Percentiles rank a stretch among this genome's conserved stretches.
Conservation (phyloP, 2,329 filamentous ascomycete species). For the Chaetomiaceae sp. region DNA sequence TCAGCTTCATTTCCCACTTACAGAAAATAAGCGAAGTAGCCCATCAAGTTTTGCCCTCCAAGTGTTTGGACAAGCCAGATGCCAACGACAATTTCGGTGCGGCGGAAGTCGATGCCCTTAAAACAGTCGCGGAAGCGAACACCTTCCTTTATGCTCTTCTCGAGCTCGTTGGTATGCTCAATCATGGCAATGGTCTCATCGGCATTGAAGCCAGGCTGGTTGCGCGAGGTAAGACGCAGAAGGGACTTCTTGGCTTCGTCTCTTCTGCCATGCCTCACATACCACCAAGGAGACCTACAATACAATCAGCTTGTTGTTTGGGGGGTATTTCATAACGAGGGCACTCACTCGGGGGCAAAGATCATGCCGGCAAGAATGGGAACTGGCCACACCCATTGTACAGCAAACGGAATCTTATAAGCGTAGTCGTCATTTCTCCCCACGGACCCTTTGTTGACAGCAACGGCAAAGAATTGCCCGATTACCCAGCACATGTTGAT, state of each 20-base stretch:
- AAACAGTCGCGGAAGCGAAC: slow-evolving; percentile 41
- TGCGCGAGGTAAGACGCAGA: slow-evolving; percentile 29
- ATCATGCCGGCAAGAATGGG: slow-evolving; percentile 37
- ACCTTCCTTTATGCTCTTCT: slow-evolving; percentile 31
- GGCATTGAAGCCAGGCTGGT: slow-evolving; percentile 29
- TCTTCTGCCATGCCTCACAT: slow-evolving; percentile 38
- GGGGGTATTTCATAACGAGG: not conserved
- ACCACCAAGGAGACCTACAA: slow-evolving; percentile 41
- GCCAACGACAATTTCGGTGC: slow-evolving; percentile 38
- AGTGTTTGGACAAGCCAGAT: slow-evolving; percentile 23
- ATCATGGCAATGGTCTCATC: slow-evolving; percentile 40
- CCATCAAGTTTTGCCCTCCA: slow-evolving; percentile 20
- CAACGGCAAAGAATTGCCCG: slow-evolving; percentile 47
- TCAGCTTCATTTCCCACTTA: slow-evolving; percentile 2
- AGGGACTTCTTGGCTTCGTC: slow-evolving; percentile 34
- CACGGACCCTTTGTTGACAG: slow-evolving; percentile 37
- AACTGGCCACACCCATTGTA: slow-evolving; percentile 47
- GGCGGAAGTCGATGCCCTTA: slow-evolving; percentile 37
- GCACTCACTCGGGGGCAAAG: slow-evolving; percentile 41
- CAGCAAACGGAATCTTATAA: slow-evolving; percentile 44
- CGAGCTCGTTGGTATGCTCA: slow-evolving; percentile 39
- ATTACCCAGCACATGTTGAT: slow-evolving; percentile 57
- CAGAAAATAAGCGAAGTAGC: slow-evolving; percentile 31
- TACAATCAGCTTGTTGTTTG: not conserved
- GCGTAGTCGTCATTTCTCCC: slow-evolving; percentile 37